phyloP scores from a whole-genome alignment of 148 eudicot species.

The Camellia sinensis region DNA sequence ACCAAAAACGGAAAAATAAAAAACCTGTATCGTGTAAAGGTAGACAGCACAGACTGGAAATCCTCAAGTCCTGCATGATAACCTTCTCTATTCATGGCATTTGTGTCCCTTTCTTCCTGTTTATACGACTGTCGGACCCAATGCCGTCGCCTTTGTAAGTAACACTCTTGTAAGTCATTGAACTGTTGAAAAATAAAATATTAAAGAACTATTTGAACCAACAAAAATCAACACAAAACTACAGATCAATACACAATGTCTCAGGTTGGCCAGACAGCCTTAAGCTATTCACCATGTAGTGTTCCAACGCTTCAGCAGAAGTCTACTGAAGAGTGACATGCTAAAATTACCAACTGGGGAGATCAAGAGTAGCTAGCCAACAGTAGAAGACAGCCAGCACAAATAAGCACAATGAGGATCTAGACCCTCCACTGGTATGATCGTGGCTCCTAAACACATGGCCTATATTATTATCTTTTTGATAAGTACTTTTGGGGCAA shows the following conservation, averaged over 20 bases:
- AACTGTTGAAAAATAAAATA: slow-evolving; percentile 40
- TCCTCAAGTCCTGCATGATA: slow-evolving; percentile 68
- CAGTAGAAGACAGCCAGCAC: background rate
- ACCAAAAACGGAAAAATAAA: background rate
- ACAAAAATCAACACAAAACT: background rate
- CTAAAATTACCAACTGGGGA: background rate
- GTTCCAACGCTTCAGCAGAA: background rate
- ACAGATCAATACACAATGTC: background rate
- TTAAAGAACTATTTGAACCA: background rate
- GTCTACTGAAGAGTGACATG: background rate
- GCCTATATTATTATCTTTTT: background rate
- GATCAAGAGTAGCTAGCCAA: background rate
- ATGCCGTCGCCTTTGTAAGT: slow-evolving; percentile 68
- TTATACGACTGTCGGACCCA: slow-evolving; percentile 36
- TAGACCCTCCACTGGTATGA: background rate
- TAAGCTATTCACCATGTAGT: background rate
- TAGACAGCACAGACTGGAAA: slow-evolving; percentile 71
- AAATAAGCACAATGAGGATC: slow-evolving; percentile 6
- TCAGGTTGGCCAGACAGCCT: background rate
- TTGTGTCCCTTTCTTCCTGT: slow-evolving; percentile 31
- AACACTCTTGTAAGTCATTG: slow-evolving; percentile 82
- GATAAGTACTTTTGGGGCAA: background rate
- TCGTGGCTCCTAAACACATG: background rate
- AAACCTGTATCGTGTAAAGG: slow-evolving; percentile 81
- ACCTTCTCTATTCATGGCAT: slow-evolving; percentile 38